phyloP scores from a whole-genome alignment of 2,329 filamentous ascomycete species.

The Arthrobotrys musiformis region DNA sequence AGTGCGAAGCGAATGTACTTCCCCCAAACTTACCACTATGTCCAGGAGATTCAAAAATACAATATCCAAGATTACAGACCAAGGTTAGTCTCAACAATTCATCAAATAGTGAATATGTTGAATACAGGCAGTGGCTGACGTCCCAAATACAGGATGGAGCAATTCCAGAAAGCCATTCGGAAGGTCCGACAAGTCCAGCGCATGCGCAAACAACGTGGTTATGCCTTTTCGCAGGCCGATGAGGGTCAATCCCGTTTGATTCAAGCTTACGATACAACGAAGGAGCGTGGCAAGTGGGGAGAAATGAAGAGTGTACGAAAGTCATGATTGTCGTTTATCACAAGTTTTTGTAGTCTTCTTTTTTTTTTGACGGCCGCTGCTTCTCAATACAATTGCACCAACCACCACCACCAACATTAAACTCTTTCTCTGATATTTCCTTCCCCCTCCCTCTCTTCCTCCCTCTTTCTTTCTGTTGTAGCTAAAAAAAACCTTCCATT shows the following conservation, averaged over 20 bases:
- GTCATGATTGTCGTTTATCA: constrained; percentile 56
- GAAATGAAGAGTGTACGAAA: constrained; percentile 80
- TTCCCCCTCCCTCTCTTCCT: constrained; percentile 44
- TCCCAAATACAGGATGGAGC: constrained; percentile 80
- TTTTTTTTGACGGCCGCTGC: constrained; percentile 36
- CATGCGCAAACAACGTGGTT: constrained; percentile 98
- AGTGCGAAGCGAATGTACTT: constrained; percentile 92
- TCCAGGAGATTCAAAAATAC: constrained; percentile 99
- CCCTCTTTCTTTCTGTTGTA: constrained; percentile 55
- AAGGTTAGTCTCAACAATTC: constrained; percentile 70
- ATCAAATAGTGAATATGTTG: not conserved
- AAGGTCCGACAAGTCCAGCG: constrained; percentile 98
- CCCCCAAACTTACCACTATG: constrained; percentile 95
- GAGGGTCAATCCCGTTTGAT: constrained; percentile 94
- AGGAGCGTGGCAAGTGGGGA: constrained; percentile 88
- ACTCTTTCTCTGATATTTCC: constrained; percentile 1
- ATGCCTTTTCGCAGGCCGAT: constrained; percentile 97
- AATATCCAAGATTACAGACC: constrained; percentile 99
- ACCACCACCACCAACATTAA: not conserved
- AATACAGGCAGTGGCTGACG: constrained; percentile 34
- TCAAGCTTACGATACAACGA: constrained; percentile 97
- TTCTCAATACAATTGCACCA: constrained; percentile 18
- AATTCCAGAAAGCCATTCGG: constrained; percentile 99
- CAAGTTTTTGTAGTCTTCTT: constrained; percentile 53
- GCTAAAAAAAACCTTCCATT: constrained; percentile 34